Evolutionary conservation across 2,329 filamentous ascomycete species (phyloP).

Genomic region (Daldinia sp.): DNA sequence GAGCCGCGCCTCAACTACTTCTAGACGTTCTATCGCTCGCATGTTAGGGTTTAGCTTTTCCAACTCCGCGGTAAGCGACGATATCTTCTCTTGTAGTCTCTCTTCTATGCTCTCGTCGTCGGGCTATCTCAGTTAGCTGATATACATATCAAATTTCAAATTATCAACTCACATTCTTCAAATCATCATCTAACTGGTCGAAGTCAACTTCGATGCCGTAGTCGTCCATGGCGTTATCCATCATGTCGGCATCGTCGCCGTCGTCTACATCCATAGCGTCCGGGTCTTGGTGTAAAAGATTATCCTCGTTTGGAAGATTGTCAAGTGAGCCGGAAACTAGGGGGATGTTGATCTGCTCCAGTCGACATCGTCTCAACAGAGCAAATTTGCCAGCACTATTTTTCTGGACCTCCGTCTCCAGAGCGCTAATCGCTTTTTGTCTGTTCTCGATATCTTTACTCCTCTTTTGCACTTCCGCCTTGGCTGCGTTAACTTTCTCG

Average conservation of each 20-base stretch:
- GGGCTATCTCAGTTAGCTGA: constrained; percentile 63
- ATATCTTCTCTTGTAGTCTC: constrained; percentile 81
- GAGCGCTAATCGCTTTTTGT: constrained; percentile 77
- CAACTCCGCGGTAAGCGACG: constrained; percentile 78
- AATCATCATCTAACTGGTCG: constrained; percentile 80
- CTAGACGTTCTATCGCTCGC: constrained; percentile 91
- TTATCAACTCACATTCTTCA: constrained; percentile 73
- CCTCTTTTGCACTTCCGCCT: constrained; percentile 83
- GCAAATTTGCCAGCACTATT: constrained; percentile 87
- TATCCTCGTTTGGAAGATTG: constrained; percentile 87
- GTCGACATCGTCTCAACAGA: constrained; percentile 86
- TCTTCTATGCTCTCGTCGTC: constrained; percentile 79
- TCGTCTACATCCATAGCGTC: constrained; percentile 96
- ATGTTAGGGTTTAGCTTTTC: constrained; percentile 98
- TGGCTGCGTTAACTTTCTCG: constrained; percentile 81
- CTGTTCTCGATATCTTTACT: constrained; percentile 83
- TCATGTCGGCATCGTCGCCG: constrained; percentile 69
- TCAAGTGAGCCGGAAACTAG: constrained; percentile 82
- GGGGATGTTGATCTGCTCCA: constrained; percentile 92
- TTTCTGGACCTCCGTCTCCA: constrained; percentile 89
- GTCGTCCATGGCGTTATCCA: constrained; percentile 79
- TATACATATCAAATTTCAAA: constrained; percentile 45
- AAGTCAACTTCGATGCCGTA: constrained; percentile 95
- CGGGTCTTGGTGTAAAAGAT: constrained; percentile 78
- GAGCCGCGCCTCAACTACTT: constrained; percentile 85